Evolutionary conservation across 768 basidiomycete genomes (phyloP).

Genomic region (Phanerochaete sordida): DNA sequence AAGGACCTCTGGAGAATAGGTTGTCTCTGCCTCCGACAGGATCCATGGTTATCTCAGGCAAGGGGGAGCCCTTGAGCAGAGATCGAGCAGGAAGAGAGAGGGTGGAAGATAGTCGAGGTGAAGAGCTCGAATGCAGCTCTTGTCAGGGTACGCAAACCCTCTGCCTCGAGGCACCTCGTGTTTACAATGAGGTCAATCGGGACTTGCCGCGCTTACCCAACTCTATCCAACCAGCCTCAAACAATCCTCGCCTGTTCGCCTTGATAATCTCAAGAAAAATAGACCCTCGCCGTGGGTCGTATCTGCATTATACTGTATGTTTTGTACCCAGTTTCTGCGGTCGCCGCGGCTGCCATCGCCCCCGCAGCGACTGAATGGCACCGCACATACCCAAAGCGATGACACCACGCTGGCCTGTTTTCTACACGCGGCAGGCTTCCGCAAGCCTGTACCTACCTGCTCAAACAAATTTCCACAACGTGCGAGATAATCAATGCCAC

Average conservation of each 20-base stretch:
- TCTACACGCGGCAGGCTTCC: background rate
- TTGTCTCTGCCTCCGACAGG: slow-evolving; percentile 26
- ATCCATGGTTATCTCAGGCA: slow-evolving; percentile 25
- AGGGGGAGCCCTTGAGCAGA: slow-evolving; percentile 8
- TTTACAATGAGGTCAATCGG: slow-evolving; percentile 16
- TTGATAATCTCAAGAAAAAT: background rate
- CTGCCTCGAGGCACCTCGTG: slow-evolving; percentile 14
- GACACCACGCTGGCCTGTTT: background rate
- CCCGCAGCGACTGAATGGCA: background rate
- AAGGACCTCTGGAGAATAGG: slow-evolving; percentile 29
- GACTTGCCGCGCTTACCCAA: slow-evolving; percentile 8
- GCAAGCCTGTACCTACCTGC: background rate
- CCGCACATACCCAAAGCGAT: background rate
- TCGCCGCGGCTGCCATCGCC: too few species aligned
- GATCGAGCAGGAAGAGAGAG: slow-evolving; percentile 14
- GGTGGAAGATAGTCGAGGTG: slow-evolving; percentile 17
- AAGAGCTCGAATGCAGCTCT: slow-evolving; percentile 12
- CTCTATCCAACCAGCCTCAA: background rate
- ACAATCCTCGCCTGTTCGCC: background rate
- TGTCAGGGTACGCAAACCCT: slow-evolving; percentile 13
- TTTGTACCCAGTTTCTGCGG: too few species aligned
- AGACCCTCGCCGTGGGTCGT: background rate
- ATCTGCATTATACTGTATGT: background rate
- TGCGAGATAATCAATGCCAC: background rate
- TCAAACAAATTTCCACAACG: background rate